phyloP scores from a whole-genome alignment of 306 rosid genomes.

The Morella rubra region DNA sequence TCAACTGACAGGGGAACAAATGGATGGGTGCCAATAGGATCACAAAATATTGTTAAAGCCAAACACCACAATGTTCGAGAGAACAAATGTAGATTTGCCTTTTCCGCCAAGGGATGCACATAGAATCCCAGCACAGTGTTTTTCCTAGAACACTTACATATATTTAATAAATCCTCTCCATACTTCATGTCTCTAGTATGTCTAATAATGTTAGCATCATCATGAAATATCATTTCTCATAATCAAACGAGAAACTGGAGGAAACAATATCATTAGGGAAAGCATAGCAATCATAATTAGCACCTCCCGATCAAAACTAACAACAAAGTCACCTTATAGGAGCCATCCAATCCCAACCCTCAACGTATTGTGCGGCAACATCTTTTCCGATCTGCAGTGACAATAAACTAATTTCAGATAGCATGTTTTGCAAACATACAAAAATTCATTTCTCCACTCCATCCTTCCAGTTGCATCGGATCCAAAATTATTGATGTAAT shows the following conservation, averaged over 20 bases:
- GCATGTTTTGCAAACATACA: slow-evolving; percentile 10
- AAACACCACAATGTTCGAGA: background rate
- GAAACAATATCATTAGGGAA: background rate
- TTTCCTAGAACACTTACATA: background rate
- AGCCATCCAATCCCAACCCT: slow-evolving; percentile 99
- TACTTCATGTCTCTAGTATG: background rate
- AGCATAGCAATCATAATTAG: slow-evolving; percentile 14
- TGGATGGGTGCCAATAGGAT: background rate
- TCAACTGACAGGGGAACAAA: background rate
- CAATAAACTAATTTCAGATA: slow-evolving; percentile 16
- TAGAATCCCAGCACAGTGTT: background rate
- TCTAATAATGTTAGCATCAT: background rate
- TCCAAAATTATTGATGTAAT: background rate
- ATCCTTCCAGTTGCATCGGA: slow-evolving; percentile 19
- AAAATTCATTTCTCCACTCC: slow-evolving; percentile 5
- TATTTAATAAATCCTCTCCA: background rate
- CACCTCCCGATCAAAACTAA: slow-evolving; percentile 14
- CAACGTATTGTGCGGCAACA: slow-evolving; percentile 86
- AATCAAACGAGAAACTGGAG: background rate
- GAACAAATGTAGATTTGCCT: background rate
- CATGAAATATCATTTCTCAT: background rate
- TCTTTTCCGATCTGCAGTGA: slow-evolving; percentile 83
- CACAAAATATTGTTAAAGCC: background rate
- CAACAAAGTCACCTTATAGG: slow-evolving; percentile 82
- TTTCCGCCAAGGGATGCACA: background rate